Evolutionary conservation across 495 filamentous ascomycete genomes (phyloP).

Genomic region (Aspergillus kassunensis): DNA sequence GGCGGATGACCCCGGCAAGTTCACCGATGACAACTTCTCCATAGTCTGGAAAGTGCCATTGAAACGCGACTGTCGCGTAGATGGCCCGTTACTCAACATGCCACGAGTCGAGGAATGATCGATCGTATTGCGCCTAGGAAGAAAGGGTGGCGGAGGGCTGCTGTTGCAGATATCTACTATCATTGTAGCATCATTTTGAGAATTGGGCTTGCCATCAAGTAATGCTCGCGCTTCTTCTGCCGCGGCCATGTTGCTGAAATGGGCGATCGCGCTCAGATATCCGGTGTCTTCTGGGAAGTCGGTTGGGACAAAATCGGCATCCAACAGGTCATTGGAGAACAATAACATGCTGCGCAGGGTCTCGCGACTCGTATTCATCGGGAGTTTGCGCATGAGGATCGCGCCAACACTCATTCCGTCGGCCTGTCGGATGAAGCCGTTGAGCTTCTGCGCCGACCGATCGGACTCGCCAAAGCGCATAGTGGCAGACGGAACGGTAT

Average conservation of each 20-base stretch:
- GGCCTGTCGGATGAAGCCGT: slow-evolving; percentile 35
- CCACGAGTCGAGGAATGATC: slow-evolving; percentile 52
- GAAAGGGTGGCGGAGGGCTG: slow-evolving; percentile 36
- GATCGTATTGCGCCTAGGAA: slow-evolving; percentile 55
- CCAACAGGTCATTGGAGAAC: slow-evolving; percentile 77
- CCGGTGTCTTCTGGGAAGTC: slow-evolving; percentile 67
- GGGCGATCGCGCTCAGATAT: slow-evolving; percentile 69
- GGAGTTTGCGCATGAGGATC: slow-evolving; percentile 73
- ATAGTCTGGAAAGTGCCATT: slow-evolving; percentile 72
- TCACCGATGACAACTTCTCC: slow-evolving; percentile 66
- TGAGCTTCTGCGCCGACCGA: slow-evolving; percentile 44
- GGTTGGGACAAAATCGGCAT: slow-evolving; percentile 63
- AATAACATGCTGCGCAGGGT: slow-evolving; percentile 76
- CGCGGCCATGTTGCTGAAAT: slow-evolving; percentile 64
- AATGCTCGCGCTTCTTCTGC: slow-evolving; percentile 73
- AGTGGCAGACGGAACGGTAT: slow-evolving; percentile 34
- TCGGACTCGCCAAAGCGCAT: slow-evolving; percentile 48
- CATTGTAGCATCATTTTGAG: slow-evolving; percentile 69
- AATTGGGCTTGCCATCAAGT: slow-evolving; percentile 77
- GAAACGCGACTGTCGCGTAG: slow-evolving; percentile 69
- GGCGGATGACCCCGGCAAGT: slow-evolving; percentile 50
- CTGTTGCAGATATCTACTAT: slow-evolving; percentile 67
- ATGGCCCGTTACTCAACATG: slow-evolving; percentile 47
- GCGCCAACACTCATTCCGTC: slow-evolving; percentile 41
- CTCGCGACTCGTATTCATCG: slow-evolving; percentile 67